phyloP scores from a whole-genome alignment of 2,329 filamentous ascomycete species.

The Cercospora sp. region DNA sequence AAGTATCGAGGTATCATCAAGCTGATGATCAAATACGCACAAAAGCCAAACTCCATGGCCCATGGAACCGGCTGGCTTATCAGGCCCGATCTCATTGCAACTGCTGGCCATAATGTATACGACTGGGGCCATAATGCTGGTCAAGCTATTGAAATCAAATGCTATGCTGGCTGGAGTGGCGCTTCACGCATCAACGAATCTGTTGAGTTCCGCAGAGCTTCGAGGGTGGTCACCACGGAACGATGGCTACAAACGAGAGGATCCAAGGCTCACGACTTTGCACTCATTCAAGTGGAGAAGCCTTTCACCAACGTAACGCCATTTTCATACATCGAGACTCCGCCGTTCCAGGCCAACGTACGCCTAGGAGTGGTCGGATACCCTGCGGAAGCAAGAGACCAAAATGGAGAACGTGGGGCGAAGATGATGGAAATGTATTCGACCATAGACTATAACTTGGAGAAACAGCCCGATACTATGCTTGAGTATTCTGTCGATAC shows the following conservation, averaged over 20 bases:
- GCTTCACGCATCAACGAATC: background rate
- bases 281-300: background rate
- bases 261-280: background rate
- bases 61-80: background rate
- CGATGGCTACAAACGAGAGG: background rate
- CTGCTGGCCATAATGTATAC: background rate
- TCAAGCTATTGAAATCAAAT: background rate
- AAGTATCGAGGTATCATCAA: background rate
- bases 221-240: background rate
- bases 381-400: background rate
- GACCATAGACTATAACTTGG: background rate
- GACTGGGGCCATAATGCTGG: background rate
- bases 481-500: background rate
- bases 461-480: background rate
- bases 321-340: background rate
- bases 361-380: background rate
- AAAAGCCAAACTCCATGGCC: background rate
- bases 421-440: background rate
- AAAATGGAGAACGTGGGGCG: background rate
- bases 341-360: background rate
- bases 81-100: background rate
- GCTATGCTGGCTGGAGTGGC: background rate
- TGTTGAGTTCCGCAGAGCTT: background rate
- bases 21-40: background rate
- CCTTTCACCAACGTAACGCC: background rate